Evolutionary conservation across 768 basidiomycete genomes (phyloP).

Genomic region (Plicaturopsis crispa): DNA sequence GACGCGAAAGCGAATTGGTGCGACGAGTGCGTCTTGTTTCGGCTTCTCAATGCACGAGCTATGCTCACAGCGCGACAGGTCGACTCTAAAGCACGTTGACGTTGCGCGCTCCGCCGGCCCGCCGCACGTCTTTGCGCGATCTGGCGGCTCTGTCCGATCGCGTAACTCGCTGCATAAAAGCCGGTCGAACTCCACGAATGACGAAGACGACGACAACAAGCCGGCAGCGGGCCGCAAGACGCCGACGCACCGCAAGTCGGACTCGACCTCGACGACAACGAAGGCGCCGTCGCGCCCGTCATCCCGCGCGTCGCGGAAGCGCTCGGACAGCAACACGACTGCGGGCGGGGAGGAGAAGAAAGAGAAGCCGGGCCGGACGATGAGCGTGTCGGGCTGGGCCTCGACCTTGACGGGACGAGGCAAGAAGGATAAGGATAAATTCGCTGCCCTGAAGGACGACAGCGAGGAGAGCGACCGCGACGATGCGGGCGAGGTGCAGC

Average conservation of each 20-base stretch:
- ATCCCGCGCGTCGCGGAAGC: slow-evolving; percentile 58
- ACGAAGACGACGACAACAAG: slow-evolving; percentile 14
- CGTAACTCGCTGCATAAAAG: slow-evolving; percentile 3
- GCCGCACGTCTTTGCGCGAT: slow-evolving; percentile 12
- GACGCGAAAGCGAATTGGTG: slow-evolving; percentile 67
- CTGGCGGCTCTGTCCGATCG: slow-evolving; percentile 18
- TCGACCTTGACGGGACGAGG: slow-evolving; percentile 52
- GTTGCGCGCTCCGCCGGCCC: slow-evolving; percentile 12
- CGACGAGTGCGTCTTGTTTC: slow-evolving; percentile 38
- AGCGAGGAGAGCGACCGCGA: slow-evolving; percentile 23
- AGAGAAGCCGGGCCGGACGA: slow-evolving; percentile 32
- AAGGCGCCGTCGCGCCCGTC: slow-evolving; percentile 42
- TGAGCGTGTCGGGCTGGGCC: slow-evolving; percentile 44
- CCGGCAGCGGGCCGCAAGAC: slow-evolving; percentile 12
- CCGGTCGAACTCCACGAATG: slow-evolving; percentile 27
- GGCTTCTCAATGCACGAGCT: slow-evolving; percentile 1
- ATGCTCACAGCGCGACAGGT: slow-evolving; percentile 14
- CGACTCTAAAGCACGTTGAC: slow-evolving; percentile 20
- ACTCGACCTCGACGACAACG: slow-evolving; percentile 24
- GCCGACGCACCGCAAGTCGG: slow-evolving; percentile 33
- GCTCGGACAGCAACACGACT: slow-evolving; percentile 49
- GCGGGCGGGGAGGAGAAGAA: slow-evolving; percentile 24
- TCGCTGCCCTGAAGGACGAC: slow-evolving; percentile 46
- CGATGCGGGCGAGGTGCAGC: slow-evolving; percentile 25
- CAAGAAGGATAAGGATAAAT: slow-evolving; percentile 54